Conservation (phyloP, 2,329 filamentous ascomycete genomes). For the Macrophomina pseudophaseolina region DNA sequence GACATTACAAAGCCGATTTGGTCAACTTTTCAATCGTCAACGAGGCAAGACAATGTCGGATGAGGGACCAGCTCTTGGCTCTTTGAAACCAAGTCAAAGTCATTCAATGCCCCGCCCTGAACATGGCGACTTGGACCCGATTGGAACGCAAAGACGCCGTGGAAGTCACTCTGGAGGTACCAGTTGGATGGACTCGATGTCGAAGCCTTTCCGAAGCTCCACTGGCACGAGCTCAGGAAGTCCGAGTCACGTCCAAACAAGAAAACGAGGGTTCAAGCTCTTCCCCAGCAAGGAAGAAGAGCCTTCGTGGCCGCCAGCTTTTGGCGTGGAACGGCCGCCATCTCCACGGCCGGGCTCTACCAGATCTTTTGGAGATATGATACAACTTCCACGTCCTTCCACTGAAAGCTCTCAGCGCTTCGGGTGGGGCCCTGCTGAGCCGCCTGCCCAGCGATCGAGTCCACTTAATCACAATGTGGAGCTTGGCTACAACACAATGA, state of each 20-base stretch:
- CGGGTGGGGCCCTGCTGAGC: constrained; percentile 38
- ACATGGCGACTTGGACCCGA: constrained; percentile 51
- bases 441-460: constrained; percentile 45
- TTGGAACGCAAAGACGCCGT: constrained; percentile 59
- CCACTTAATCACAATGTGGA: constrained; percentile 44
- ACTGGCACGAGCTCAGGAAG: constrained; percentile 39
- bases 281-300: constrained; percentile 58
- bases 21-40: constrained; percentile 66
- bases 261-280: constrained; percentile 56
- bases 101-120: constrained; percentile 74
- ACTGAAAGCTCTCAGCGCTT: constrained; percentile 46
- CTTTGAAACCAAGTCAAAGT: constrained; percentile 72
- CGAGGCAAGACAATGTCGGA: constrained; percentile 65
- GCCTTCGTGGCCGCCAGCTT: constrained; percentile 49
- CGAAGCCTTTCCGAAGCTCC: constrained; percentile 39
- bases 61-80: constrained; percentile 69
- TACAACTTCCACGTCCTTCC: constrained; percentile 43
- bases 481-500: constrained; percentile 45
- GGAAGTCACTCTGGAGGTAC: constrained; percentile 59
- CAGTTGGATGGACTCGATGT: constrained; percentile 60
- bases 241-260: constrained; percentile 45
- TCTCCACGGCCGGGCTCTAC: constrained; percentile 71
- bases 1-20: constrained; percentile 53
- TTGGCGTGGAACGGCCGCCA: constrained; percentile 46
- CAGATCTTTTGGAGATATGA: constrained; percentile 55